These are phyloP conservation scores for Euryodendron excelsum DNA, from an alignment of 148 eudicot genomes.

Conservation along the genomic window DNA sequence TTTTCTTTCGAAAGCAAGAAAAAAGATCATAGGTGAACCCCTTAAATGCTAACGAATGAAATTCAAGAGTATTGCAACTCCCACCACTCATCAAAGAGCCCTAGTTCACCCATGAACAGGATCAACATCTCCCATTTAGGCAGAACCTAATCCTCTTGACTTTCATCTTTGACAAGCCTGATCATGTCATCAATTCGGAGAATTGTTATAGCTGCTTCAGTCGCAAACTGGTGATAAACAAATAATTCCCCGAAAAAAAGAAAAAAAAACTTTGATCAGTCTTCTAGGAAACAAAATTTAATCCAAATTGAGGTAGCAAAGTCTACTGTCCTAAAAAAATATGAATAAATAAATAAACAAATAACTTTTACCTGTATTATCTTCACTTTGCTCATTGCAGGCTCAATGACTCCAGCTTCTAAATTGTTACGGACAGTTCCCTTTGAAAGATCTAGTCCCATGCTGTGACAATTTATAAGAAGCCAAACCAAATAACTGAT, in stretches of 20 bases:
- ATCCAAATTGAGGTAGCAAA: background rate
- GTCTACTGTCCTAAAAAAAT: too few relatives aligned
- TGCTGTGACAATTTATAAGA: slow-evolving; percentile 41
- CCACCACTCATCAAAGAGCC: background rate
- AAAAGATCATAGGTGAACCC: background rate
- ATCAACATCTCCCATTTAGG: background rate
- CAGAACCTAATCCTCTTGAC: slow-evolving; percentile 34
- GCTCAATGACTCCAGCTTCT: slow-evolving; percentile 97
- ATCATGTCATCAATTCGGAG: slow-evolving; percentile 98
- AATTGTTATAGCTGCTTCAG: slow-evolving; percentile 94
- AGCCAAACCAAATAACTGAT: background rate
- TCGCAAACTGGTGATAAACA: slow-evolving; percentile 1
- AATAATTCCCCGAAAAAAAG: background rate
- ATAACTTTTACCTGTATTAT: slow-evolving; percentile 69
- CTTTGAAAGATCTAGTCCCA: slow-evolving; percentile 88
- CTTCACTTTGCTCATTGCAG: slow-evolving; percentile 99
- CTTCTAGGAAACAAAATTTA: background rate
- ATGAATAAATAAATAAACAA: background rate
- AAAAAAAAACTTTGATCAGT: background rate
- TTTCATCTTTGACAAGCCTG: slow-evolving; percentile 85
- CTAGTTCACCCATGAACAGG: background rate
- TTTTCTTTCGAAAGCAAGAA: background rate
- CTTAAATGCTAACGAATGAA: background rate
- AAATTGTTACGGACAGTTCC: slow-evolving; percentile 86
- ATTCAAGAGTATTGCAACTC: background rate